These are phyloP conservation scores for Helotiales sp. DNA, from an alignment of 2,329 filamentous ascomycete species.

Conservation along the genomic window DNA sequence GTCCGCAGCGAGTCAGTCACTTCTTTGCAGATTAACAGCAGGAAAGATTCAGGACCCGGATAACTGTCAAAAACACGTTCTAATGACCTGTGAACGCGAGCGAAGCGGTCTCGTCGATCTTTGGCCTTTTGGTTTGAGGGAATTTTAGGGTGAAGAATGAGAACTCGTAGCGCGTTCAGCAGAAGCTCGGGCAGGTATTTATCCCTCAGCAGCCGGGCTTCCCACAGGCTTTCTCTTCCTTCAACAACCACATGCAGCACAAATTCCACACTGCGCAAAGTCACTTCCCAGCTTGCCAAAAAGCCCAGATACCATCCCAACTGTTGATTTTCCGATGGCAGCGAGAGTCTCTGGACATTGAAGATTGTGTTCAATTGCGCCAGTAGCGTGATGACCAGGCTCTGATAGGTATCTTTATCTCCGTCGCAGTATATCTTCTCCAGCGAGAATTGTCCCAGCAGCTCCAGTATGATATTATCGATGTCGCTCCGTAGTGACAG, in stretches of 20 bases:
- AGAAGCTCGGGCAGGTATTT: slow-evolving; percentile 48
- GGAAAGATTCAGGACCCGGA: slow-evolving; percentile 46
- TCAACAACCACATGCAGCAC: slow-evolving; percentile 46
- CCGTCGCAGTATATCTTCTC: slow-evolving; percentile 48
- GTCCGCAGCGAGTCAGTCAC: slow-evolving; percentile 44
- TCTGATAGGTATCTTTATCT: slow-evolving; percentile 45
- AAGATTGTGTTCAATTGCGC: slow-evolving; percentile 49
- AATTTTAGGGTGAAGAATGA: slow-evolving; percentile 47
- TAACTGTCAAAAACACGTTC: slow-evolving; percentile 49
- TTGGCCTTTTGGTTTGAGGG: slow-evolving; percentile 43
- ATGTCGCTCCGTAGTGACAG: slow-evolving; percentile 48
- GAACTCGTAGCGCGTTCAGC: slow-evolving; percentile 46
- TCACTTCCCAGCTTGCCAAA: slow-evolving; percentile 49
- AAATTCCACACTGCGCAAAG: slow-evolving; percentile 47
- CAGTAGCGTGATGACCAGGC: slow-evolving; percentile 45
- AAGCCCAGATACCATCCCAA: slow-evolving; percentile 47
- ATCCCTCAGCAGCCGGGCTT: slow-evolving; percentile 41
- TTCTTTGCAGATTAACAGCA: slow-evolving; percentile 47
- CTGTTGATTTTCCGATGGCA: slow-evolving; percentile 46
- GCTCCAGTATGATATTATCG: slow-evolving; percentile 49
- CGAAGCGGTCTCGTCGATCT: slow-evolving; percentile 47
- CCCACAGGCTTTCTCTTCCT: slow-evolving; percentile 44
- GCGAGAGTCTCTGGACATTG: slow-evolving; percentile 47
- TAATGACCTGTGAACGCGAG: slow-evolving; percentile 46
- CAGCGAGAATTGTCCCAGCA: slow-evolving; percentile 50